Percentiles rank a stretch among this genome's conserved stretches.
Conservation (phyloP, 1,284 basidiomycete species). For the Leccinum fallax region DNA sequence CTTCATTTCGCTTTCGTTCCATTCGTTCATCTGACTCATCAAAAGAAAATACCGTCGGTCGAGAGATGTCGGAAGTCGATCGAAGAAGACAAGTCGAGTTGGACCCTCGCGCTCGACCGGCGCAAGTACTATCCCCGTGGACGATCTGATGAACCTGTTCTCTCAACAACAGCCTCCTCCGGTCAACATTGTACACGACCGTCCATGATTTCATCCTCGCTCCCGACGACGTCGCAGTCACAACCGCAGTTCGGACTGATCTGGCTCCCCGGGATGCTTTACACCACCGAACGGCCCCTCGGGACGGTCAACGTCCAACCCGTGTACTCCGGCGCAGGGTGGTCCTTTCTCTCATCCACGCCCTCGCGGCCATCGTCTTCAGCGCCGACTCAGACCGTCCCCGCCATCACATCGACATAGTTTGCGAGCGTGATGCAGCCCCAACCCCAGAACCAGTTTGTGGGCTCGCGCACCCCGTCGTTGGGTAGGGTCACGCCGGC, state of each 20-base stretch:
- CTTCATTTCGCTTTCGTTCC: too few relatives aligned
- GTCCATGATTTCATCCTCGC: constrained; percentile 16
- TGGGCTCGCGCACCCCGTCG: constrained; percentile 1
- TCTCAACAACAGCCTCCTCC: constrained; percentile 34
- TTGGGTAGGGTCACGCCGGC: too few relatives aligned
- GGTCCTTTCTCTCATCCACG: constrained; percentile 20
- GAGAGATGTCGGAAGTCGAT: too few relatives aligned
- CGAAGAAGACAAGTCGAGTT: too few relatives aligned
- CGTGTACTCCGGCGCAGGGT: constrained; percentile 6
- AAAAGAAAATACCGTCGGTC: too few relatives aligned
- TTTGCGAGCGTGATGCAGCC: constrained; percentile 22
- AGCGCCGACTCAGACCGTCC: not conserved
- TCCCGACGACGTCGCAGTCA: constrained; percentile 12
- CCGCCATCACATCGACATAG: constrained; percentile 7
- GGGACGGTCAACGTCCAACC: constrained; percentile 24
- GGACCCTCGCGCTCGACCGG: constrained; percentile 3
- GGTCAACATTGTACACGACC: constrained; percentile 30
- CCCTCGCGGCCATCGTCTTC: constrained; percentile 15
- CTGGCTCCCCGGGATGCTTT: constrained; percentile 52
- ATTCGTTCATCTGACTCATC: too few relatives aligned
- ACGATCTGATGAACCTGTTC: constrained; percentile 67
- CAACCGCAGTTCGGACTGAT: constrained; percentile 48
- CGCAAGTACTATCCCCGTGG: constrained; percentile 33
- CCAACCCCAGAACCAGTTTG: constrained; percentile 16
- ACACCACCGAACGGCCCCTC: constrained; percentile 23